Conservation (phyloP, 164 flowering plant species). For the Magnolia changhungtana region DNA sequence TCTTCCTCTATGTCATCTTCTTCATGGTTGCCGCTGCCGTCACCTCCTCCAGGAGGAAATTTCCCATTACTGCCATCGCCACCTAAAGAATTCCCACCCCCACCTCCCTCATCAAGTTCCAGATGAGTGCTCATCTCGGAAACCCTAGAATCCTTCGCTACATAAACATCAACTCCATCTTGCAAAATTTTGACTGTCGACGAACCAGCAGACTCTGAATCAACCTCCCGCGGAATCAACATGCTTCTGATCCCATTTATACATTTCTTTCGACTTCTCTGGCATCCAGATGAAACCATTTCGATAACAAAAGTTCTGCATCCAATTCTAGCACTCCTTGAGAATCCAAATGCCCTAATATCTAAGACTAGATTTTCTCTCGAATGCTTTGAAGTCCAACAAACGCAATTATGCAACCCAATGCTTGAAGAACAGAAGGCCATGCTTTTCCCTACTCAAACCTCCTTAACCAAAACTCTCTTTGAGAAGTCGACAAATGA, state of each 20-base stretch:
- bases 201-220: background rate
- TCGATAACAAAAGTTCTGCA: background rate
- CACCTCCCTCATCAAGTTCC: constrained; percentile 15
- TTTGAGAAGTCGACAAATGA: background rate
- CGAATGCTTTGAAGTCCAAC: background rate
- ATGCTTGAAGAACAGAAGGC: background rate
- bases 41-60: constrained; percentile 19
- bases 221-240: background rate
- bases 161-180: background rate
- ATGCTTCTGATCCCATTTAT: background rate
- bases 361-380: background rate
- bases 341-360: background rate
- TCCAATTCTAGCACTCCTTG: background rate
- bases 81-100: constrained; percentile 13
- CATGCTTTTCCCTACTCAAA: background rate
- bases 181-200: background rate
- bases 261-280: background rate
- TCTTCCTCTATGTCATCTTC: constrained; percentile 38
- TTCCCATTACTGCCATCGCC: constrained; percentile 42
- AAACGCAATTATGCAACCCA: background rate
- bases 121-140: constrained; percentile 3
- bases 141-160: background rate
- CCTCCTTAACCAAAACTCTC: background rate
- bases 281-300: background rate
- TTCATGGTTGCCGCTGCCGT: background rate